These are phyloP conservation scores for Phytophthora syringae DNA, from an alignment of 352 stramenopile genomes.

Conservation along the genomic window DNA sequence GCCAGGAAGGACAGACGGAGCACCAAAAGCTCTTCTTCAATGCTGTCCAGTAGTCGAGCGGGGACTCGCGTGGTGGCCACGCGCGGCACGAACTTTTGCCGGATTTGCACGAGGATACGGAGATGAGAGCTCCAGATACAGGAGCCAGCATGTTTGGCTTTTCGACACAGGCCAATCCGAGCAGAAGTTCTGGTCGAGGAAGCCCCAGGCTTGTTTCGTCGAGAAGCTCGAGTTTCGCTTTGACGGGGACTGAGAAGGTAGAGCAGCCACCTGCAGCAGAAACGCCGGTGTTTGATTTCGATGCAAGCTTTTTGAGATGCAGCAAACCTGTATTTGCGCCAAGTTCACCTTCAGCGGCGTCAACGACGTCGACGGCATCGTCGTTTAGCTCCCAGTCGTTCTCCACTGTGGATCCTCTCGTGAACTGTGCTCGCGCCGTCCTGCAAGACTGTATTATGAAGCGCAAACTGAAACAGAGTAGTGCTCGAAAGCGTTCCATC, in stretches of 20 bases:
- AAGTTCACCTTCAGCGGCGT: slow-evolving; percentile 40
- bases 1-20: slow-evolving; percentile 49
- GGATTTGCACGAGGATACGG: slow-evolving; percentile 33
- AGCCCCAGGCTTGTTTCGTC: slow-evolving; percentile 11
- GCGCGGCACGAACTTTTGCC: slow-evolving; percentile 17
- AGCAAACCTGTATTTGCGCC: slow-evolving; percentile 27
- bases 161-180: slow-evolving; percentile 20
- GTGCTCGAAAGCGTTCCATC: slow-evolving; percentile 70
- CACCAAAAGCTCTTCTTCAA: slow-evolving; percentile 28
- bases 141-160: slow-evolving; percentile 25
- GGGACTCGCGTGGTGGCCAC: slow-evolving; percentile 13
- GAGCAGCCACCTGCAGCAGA: slow-evolving; percentile 6
- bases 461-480: slow-evolving; percentile 59
- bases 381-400: slow-evolving; percentile 50
- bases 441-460: slow-evolving; percentile 78
- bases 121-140: slow-evolving; percentile 30
- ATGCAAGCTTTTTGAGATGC: slow-evolving; percentile 19
- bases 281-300: slow-evolving; percentile 23
- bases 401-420: slow-evolving; percentile 56
- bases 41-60: slow-evolving; percentile 12
- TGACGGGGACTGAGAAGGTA: slow-evolving; percentile 13
- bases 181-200: slow-evolving; percentile 7
- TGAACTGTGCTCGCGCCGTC: slow-evolving; percentile 67
- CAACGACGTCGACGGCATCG: slow-evolving; percentile 49
- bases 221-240: background rate